A percentile compares a stretch with the other conserved stretches of the same genome.
These are phyloP conservation scores for Nothophaeocryptopus gaeumannii DNA, from an alignment of 2,329 filamentous ascomycete species.

Conservation along the genomic window DNA sequence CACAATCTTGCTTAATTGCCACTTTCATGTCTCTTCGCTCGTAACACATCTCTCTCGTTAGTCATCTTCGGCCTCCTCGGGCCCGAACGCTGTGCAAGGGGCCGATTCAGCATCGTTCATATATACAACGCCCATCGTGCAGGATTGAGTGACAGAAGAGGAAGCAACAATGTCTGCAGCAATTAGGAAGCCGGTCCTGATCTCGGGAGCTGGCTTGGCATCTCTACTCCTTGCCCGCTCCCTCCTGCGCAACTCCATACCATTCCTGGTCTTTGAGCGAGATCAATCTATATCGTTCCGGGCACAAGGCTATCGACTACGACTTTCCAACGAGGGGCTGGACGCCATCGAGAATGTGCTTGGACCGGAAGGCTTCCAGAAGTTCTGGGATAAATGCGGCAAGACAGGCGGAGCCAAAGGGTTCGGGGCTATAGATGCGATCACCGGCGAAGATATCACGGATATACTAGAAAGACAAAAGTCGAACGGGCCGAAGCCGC, in stretches of 20 bases:
- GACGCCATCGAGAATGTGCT: slow-evolving; percentile 58
- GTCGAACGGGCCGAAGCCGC: neutral
- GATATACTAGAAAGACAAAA: slow-evolving; percentile 6
- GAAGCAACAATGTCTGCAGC: slow-evolving; percentile 8
- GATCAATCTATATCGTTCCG: slow-evolving; percentile 54
- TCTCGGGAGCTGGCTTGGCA: slow-evolving; percentile 41
- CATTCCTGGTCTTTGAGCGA: slow-evolving; percentile 43
- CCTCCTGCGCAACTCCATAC: slow-evolving; percentile 36
- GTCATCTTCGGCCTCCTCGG: no score
- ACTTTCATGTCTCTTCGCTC: no score
- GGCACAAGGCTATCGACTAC: slow-evolving; percentile 61
- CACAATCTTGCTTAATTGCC: no score
- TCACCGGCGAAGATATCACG: slow-evolving; percentile 47
- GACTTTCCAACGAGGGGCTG: slow-evolving; percentile 56
- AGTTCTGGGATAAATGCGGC: slow-evolving; percentile 59
- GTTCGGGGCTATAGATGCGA: slow-evolving; percentile 51
- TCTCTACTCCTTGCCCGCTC: slow-evolving; percentile 40
- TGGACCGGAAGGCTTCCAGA: slow-evolving; percentile 40
- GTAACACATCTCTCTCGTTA: no score
- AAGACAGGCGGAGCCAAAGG: slow-evolving; percentile 57
- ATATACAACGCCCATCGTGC: no score
- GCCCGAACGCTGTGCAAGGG: no score
- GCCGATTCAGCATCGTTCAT: no score
- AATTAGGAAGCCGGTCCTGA: slow-evolving; percentile 40
- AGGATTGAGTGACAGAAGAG: no score